These are phyloP conservation scores for Tuber brumale DNA, from an alignment of 495 filamentous ascomycete species.

Conservation along the genomic window DNA sequence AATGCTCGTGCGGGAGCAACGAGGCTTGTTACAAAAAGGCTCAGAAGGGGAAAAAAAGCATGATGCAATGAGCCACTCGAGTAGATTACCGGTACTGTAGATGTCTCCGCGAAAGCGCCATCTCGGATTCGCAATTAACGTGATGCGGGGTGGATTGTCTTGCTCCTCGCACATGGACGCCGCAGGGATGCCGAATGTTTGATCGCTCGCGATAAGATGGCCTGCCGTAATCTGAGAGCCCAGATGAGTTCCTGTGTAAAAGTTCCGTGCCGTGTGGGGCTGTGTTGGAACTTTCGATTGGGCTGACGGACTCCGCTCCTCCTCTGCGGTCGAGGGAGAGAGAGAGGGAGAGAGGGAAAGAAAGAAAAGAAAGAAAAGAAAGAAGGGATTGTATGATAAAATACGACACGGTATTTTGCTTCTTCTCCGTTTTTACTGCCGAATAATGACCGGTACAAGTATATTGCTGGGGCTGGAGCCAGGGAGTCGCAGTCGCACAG, in stretches of 20 bases:
- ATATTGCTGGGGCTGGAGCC: neutral
- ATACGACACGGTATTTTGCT: neutral
- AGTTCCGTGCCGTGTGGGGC: neutral
- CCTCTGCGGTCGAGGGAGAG: neutral
- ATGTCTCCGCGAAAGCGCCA: neutral
- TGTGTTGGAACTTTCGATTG: neutral
- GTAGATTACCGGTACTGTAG: too few relatives aligned
- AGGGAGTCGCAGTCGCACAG: slow-evolving; percentile 3
- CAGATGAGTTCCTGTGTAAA: neutral
- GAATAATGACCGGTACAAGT: neutral
- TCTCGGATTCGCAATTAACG: neutral
- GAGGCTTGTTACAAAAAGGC: neutral
- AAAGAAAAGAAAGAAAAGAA: neutral
- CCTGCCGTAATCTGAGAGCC: neutral
- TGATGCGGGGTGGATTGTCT: neutral
- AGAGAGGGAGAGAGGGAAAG: too few relatives aligned
- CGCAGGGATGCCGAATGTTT: neutral
- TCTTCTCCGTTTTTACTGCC: neutral
- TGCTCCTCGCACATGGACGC: neutral
- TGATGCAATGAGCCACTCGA: neutral
- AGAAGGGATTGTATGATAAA: neutral
- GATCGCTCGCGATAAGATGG: slow-evolving; percentile 2
- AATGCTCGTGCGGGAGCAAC: neutral
- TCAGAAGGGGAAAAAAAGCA: neutral
- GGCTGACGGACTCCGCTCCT: neutral